Evolutionary conservation across 805 yeast genomes (phyloP), one percentile per base, ranked within the genome.

Genomic region (Kurtzmaniella cleridarum): DNA sequence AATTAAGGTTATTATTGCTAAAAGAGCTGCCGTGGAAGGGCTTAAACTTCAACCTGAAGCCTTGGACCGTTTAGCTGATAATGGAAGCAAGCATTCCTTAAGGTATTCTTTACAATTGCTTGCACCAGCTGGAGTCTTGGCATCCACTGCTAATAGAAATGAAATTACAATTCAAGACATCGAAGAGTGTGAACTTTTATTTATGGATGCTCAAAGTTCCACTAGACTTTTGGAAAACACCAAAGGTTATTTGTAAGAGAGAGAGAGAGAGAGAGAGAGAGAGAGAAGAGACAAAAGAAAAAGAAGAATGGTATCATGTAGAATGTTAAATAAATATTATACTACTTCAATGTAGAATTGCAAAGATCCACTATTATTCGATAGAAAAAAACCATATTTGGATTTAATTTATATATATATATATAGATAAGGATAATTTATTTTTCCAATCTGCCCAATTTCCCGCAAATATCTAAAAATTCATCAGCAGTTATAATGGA

Each of bases 61-160:
- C 1, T 72, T 91, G 49, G 84, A 79, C 39, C 65, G 72, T 45
- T 72, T 93, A 47, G 84, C 97, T 1, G 65, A 64, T 26, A 78
- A 81, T 49, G 98, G 97, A 14, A 62, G 77, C 5, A 72, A 72
- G 38, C 84, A 90, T 5, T 87, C 96, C 2, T 73, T 93, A 57
- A 83, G 99, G 60, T 93, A 93, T 60, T 88, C 95, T 9, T 70
- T 93, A 48, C 98, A 93, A 60, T 74, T 93, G 49, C 72, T 93
- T 57, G 78, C 96, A 0, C 98, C 98, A 26, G 80, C 96, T 24
- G 90, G 89, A 39, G 79, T 93, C 35, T 73, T 93, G 46, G 79
- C 95, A 31, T 76, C 78, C 50, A 77, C 87, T 27, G 69, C 76
- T 41, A 85, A 87, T 44, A 81, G 95, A 43, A 63, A 71, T 27